A percentile compares a stretch with the other conserved stretches of the same genome.
These are phyloP conservation scores for Phytophthora tubulina DNA, from an alignment of 352 stramenopile species.

Conservation along the genomic window DNA sequence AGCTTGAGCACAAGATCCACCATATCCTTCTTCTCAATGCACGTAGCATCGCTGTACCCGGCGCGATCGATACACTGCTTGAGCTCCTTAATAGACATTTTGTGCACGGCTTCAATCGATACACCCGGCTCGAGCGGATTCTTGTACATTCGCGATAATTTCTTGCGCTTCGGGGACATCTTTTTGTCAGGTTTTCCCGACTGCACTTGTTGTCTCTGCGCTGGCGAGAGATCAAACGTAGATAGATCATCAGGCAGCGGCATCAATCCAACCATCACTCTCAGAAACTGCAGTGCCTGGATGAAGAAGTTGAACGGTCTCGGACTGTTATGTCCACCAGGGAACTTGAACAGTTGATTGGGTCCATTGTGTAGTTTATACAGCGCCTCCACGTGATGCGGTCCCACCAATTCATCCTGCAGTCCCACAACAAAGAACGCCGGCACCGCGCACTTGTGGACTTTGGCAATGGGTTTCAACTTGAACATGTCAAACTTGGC, in stretches of 20 bases:
- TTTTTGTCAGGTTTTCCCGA: constrained; percentile 21
- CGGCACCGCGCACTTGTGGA: constrained; percentile 79
- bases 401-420: constrained; percentile 84
- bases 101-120: constrained; percentile 71
- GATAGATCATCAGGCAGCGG: constrained; percentile 68
- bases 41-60: constrained; percentile 75
- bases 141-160: constrained; percentile 63
- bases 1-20: constrained; percentile 88
- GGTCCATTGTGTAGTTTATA: constrained; percentile 82
- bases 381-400: constrained; percentile 77
- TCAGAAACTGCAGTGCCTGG: constrained; percentile 80
- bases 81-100: constrained; percentile 84
- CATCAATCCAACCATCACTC: constrained; percentile 82
- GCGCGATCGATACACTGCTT: constrained; percentile 77
- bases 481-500: constrained; percentile 92
- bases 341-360: constrained; percentile 85
- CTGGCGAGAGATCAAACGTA: constrained; percentile 53
- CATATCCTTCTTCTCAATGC: constrained; percentile 86
- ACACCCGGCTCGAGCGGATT: constrained; percentile 66
- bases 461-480: constrained; percentile 78
- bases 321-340: constrained; percentile 82
- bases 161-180: constrained; percentile 40
- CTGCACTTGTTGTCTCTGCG: constrained; percentile 37
- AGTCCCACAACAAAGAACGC: constrained; percentile 81
- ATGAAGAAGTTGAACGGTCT: constrained; percentile 84